These are phyloP conservation scores for Penicillium sp. DNA, from an alignment of 2,329 filamentous ascomycete genomes.

Conservation along the genomic window DNA sequence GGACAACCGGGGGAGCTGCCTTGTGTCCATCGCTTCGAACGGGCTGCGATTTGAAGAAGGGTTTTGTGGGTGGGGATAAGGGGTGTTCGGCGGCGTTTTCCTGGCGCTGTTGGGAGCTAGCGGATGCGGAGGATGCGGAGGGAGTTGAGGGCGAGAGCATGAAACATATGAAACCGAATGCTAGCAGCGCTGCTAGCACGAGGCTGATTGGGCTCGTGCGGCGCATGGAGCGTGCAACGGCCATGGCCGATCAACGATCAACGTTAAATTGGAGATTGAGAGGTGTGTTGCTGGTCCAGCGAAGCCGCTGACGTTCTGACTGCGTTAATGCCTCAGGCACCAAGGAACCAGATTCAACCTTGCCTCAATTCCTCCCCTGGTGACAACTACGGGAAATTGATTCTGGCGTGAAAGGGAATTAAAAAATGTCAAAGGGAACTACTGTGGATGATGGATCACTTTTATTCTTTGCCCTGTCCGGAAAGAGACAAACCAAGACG, in stretches of 20 bases:
- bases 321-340: constrained; percentile 7
- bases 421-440: background rate
- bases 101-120: constrained; percentile 53
- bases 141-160: constrained; percentile 51
- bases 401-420: background rate
- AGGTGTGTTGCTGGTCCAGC: constrained; percentile 16
- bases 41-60: constrained; percentile 67
- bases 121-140: constrained; percentile 46
- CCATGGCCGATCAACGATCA: constrained; percentile 45
- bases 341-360: background rate
- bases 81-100: constrained; percentile 64
- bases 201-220: constrained; percentile 77
- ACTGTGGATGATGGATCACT: background rate
- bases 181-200: constrained; percentile 68
- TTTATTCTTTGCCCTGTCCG: constrained; percentile 12
- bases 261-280: constrained; percentile 11
- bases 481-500: constrained; percentile 12
- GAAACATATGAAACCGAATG: constrained; percentile 65
- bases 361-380: constrained; percentile 2
- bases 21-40: constrained; percentile 47
- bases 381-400: background rate
- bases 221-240: constrained; percentile 67
- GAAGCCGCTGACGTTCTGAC: background rate
- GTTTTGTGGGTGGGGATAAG: constrained; percentile 71
- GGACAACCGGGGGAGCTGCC: constrained; percentile 78